Evolutionary conservation across 257 asterid genomes (phyloP).

Genomic region (Solanum piurae): DNA sequence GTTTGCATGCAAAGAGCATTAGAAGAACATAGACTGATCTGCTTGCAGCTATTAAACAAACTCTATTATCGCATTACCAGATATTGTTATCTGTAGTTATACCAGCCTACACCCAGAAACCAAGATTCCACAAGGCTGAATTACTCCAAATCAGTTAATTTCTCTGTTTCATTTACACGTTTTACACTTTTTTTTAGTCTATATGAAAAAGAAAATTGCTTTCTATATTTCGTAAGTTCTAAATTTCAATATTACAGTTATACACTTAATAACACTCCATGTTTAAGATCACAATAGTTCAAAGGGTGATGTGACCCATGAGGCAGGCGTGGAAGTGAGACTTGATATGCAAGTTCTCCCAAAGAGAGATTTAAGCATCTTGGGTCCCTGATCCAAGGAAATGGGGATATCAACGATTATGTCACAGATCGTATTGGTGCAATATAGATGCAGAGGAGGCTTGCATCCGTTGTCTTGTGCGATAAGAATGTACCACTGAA

Average conservation of each 20-base stretch:
- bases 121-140: neutral
- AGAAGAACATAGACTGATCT: neutral
- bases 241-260: neutral
- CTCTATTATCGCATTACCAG: neutral
- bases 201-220: neutral
- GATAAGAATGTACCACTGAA: neutral
- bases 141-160: neutral
- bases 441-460: neutral
- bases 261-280: neutral
- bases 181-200: neutral
- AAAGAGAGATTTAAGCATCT: neutral
- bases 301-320: neutral
- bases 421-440: neutral
- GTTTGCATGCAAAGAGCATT: neutral
- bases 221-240: neutral
- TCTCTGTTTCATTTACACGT: neutral
- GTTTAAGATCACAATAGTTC: neutral
- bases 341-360: neutral
- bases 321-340: neutral
- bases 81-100: neutral
- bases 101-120: neutral
- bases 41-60: neutral
- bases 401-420: neutral
- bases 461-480: neutral
- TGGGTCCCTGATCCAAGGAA: neutral